Evolutionary conservation across 73 alveolate species (phyloP), one percentile per base, ranked within the genome.

Genomic region (Durusdinium trenchii): DNA sequence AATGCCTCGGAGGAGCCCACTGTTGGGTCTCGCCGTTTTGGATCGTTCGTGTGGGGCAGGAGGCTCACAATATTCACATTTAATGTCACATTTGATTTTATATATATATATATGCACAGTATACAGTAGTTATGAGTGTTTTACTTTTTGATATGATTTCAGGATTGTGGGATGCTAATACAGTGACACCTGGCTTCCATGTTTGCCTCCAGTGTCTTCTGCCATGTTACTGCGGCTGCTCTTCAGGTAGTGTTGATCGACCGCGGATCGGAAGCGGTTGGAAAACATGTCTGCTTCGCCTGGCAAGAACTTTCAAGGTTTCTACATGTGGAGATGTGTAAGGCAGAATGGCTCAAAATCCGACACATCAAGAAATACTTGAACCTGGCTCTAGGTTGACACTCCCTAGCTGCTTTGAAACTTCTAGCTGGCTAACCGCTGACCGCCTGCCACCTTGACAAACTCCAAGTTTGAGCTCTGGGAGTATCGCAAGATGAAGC

Each of bases 241-340:
- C 76, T 91, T 91, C 79, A 91, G 60, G 61, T 47, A 91, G 90
- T 52, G 46, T 6, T 38, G 98, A 54, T 87, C 95, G 28, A 84
- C 64, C 38, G 47, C 45, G 35, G 98, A 32, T 54, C 98, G 87
- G 42, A 69, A 91, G 98, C 98, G 87, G 89, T 91, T 91, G 30
- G 98, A 91, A 48, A 91, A 91, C 98, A 91, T 91, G 57, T 87
- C 87, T 45, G 98, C 89, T 38, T 91, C 89, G 82, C 98, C 98
- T 91, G 57, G 46, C 51, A 35, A 18, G 30, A 6, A 23, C n/a
- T 5, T 10, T 40, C 89, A 1, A 67, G 81, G 81, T 6, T 9
- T 23, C 6, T 60, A 23, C 73, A 60, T 60, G 73, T 1, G n/a
- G 18, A 32, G 73, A 2, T 32, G 0, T 60, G 73, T 2, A 60